Conservation (phyloP, 2,329 filamentous ascomycete genomes). For the Diaporthe longicolla region DNA sequence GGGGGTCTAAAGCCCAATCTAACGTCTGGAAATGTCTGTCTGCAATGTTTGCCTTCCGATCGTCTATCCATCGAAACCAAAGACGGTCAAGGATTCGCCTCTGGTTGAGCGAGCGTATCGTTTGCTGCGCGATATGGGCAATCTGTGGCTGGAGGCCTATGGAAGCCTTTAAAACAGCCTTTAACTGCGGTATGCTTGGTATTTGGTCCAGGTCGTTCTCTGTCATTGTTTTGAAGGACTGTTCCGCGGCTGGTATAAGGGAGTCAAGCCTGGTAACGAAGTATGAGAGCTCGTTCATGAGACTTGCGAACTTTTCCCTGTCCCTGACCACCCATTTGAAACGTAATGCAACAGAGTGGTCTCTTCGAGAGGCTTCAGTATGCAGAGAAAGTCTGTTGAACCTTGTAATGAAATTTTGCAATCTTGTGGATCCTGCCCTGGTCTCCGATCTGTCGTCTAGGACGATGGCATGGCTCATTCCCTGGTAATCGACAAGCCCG, state of each 20-base stretch:
- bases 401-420: neutral
- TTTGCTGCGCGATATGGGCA: neutral
- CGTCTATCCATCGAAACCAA: neutral
- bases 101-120: neutral
- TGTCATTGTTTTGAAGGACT: neutral
- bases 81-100: neutral
- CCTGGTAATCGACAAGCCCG: neutral
- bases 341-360: neutral
- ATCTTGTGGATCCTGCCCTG: neutral
- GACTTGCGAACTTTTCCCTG: neutral
- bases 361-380: rapidly evolving
- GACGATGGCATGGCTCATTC: rapidly evolving
- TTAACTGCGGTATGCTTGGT: neutral
- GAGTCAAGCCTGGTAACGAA: neutral
- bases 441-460: rapidly evolving
- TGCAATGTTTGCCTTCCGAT: neutral
- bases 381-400: neutral
- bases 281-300: neutral
- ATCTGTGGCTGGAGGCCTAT: neutral
- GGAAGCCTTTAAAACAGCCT: neutral
- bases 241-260: neutral
- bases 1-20: neutral
- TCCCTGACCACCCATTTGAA: neutral
- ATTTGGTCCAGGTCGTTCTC: neutral
- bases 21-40: neutral